Evolutionary conservation across 805 yeast species (phyloP).

Genomic region (Candida takata): DNA sequence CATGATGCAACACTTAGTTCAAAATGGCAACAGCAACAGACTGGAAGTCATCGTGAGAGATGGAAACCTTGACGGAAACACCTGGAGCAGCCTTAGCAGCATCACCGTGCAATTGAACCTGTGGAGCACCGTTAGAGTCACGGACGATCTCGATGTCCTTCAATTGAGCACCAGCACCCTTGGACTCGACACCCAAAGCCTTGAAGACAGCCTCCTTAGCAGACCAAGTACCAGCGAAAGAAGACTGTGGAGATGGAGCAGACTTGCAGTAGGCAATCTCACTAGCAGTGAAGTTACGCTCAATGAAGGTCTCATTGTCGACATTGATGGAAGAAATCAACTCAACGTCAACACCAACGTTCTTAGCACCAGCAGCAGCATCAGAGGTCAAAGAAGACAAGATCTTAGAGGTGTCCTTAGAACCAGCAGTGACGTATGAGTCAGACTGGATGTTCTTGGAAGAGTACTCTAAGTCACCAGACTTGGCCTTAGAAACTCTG

Average conservation of each 20-base stretch:
- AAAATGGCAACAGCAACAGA: slow-evolving; percentile 92
- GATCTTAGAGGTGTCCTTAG: slow-evolving; percentile 58
- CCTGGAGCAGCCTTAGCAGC: slow-evolving; percentile 69
- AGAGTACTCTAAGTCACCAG: slow-evolving; percentile 40
- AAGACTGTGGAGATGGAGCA: slow-evolving; percentile 76
- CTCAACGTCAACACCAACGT: slow-evolving; percentile 97
- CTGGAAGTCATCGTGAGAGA: slow-evolving; percentile 95
- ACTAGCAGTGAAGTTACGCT: slow-evolving; percentile 78
- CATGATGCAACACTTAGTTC: slow-evolving; percentile 12
- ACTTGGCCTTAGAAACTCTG: slow-evolving; percentile 33
- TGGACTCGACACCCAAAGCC: slow-evolving; percentile 79
- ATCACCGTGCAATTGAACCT: slow-evolving; percentile 65
- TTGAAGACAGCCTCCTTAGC: slow-evolving; percentile 99
- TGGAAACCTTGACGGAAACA: slow-evolving; percentile 77
- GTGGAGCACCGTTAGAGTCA: slow-evolving; percentile 63
- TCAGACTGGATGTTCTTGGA: slow-evolving; percentile 44
- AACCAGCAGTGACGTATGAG: slow-evolving; percentile 37
- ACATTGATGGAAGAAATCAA: slow-evolving; percentile 72
- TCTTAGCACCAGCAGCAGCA: slow-evolving; percentile 33
- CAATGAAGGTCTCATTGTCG: slow-evolving; percentile 85
- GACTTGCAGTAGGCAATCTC: slow-evolving; percentile 75
- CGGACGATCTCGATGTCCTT: slow-evolving; percentile 84
- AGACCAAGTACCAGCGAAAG: slow-evolving; percentile 97
- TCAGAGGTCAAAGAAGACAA: slow-evolving; percentile 47
- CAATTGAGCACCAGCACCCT: slow-evolving; percentile 94